These are phyloP conservation scores for Elongisporangium prolatum DNA, from an alignment of 352 stramenopile genomes.

Conservation along the genomic window DNA sequence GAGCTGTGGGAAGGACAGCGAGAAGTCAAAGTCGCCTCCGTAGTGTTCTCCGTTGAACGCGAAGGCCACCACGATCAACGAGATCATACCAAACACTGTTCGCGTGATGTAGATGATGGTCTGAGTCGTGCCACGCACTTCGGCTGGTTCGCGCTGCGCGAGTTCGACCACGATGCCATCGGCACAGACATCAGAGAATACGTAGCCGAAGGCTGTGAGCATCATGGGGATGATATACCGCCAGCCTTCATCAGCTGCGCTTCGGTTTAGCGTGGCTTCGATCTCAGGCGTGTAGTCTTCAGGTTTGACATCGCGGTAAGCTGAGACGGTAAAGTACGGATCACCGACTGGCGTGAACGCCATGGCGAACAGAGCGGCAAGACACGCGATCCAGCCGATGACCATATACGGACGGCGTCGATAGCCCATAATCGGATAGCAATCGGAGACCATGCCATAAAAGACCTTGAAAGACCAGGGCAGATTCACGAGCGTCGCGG, in stretches of 20 bases:
- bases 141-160: conserved; percentile 37
- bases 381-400: conserved; percentile 35
- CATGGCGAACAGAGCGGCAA: conserved; percentile 38
- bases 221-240: conserved; percentile 44
- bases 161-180: conserved; percentile 47
- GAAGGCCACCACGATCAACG: too few species aligned
- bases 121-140: conserved; percentile 40
- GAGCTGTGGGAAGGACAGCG: conserved; percentile 17
- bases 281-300: conserved; percentile 41
- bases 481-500: too few species aligned
- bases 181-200: conserved; percentile 43
- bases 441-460: too few species aligned
- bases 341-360: conserved; percentile 19
- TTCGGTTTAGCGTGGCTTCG: conserved; percentile 29
- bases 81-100: too few species aligned
- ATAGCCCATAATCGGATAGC: too few species aligned
- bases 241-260: conserved; percentile 22
- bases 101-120: conserved; percentile 46
- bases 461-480: too few species aligned
- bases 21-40: too few species aligned
- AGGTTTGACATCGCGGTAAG: conserved; percentile 28
- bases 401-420: too few species aligned
- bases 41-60: too few species aligned
- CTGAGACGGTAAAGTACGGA: conserved; percentile 35
- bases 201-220: conserved; percentile 34